Conservation (phyloP, 768 basidiomycete species). For the Suillus luteus region DNA sequence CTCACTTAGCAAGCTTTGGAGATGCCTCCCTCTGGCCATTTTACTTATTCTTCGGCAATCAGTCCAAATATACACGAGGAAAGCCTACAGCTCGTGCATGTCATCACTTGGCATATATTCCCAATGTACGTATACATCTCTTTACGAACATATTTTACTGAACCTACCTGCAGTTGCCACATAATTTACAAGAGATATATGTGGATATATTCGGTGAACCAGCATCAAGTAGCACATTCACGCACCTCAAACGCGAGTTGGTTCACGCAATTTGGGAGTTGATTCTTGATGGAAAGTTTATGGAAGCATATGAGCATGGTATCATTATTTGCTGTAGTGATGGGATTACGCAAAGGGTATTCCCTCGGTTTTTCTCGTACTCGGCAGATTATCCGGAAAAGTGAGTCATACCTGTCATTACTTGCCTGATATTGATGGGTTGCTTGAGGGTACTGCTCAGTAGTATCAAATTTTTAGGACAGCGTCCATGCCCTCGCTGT, state of each 20-base stretch:
- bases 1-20: slow-evolving; percentile 1
- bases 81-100: neutral
- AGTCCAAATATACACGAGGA: neutral
- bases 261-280: slow-evolving; percentile 22
- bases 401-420: slow-evolving; percentile 6
- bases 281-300: slow-evolving; percentile 25
- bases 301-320: slow-evolving; percentile 25
- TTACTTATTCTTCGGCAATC: neutral
- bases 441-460: slow-evolving; percentile 20
- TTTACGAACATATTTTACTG: neutral
- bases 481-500: slow-evolving; percentile 24
- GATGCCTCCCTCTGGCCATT: neutral
- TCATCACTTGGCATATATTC: neutral
- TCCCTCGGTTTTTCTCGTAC: slow-evolving; percentile 27
- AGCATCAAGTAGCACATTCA: slow-evolving; percentile 4
- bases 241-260: slow-evolving; percentile 21
- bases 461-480: slow-evolving; percentile 26
- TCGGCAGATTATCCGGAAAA: slow-evolving; percentile 29
- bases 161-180: slow-evolving; percentile 7
- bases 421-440: slow-evolving; percentile 1
- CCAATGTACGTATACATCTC: neutral
- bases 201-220: slow-evolving; percentile 6
- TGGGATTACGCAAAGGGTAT: slow-evolving; percentile 19
- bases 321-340: slow-evolving; percentile 22
- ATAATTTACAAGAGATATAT: slow-evolving; percentile 8